These are phyloP conservation scores for Schizonepeta tenuifolia DNA, from an alignment of 257 asterid genomes.

Conservation along the genomic window DNA sequence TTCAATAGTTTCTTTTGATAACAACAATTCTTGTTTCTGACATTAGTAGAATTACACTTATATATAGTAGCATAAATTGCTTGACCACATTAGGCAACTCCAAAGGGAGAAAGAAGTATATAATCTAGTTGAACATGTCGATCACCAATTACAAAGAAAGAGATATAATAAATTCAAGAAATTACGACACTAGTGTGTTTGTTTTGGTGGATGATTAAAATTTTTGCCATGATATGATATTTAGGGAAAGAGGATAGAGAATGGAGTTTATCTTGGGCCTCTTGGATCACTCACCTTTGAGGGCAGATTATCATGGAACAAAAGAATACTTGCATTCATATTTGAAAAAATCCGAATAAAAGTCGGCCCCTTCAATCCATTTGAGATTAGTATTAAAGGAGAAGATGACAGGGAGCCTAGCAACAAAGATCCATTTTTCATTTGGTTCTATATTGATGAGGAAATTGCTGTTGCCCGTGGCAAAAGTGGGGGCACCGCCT, in stretches of 20 bases:
- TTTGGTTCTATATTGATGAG: constrained; percentile 91
- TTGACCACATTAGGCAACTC: background rate
- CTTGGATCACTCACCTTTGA: constrained; percentile 79
- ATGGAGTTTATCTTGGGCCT: constrained; percentile 86
- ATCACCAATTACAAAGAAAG: no score
- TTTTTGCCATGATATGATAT: constrained; percentile 24
- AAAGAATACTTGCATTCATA: constrained; percentile 71
- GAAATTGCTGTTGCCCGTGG: constrained; percentile 98
- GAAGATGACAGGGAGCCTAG: constrained; percentile 77
- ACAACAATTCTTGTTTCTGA: background rate
- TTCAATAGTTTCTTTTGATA: background rate
- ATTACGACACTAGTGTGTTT: background rate
- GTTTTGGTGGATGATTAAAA: background rate
- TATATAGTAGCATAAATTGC: background rate
- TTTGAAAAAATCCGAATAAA: constrained; percentile 75
- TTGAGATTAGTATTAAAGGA: constrained; percentile 69
- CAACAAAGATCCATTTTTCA: constrained; percentile 78
- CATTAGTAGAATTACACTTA: constrained; percentile 3
- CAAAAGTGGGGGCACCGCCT: constrained; percentile 91
- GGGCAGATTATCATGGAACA: constrained; percentile 89
- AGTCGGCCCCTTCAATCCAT: constrained; percentile 72
- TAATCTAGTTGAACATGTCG: no score
- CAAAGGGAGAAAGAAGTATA: no score
- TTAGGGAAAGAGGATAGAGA: constrained; percentile 89
- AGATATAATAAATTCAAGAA: background rate